Base-by-base conservation (phyloP, 148 eudicot genomes). In the Polygonum aviculare region DNA sequence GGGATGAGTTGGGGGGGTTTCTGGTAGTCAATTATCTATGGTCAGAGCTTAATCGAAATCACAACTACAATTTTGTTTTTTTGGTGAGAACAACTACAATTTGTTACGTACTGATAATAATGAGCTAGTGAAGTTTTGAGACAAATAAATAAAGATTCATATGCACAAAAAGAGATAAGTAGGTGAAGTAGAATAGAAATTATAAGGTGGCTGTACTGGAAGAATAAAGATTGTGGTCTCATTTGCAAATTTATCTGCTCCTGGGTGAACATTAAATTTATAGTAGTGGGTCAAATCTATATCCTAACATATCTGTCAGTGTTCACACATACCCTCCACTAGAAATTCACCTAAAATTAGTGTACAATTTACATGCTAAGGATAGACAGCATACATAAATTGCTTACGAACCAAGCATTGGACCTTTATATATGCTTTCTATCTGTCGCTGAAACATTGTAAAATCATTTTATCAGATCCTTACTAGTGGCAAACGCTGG, bases 401-500 rank as follows among this genome's bases (percentile, higher is more conserved):
- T 22, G 33, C 60, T 54, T 54, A n/a, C 2, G 19, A 18, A 60
- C 67, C 67, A 60, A 60, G 35, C 15, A 60, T 19, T 19, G 11
- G 21, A 57, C 5, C 69, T 33, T 33, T 15, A 33, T 36, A 14
- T 2, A 38, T 36, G 15, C 19, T 67, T 0, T 67, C 72, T 67
- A 10, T 67, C 16, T 26, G 69, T 3, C 36, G 44, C 39, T 62
- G 69, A 62, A 31, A 78, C 76, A 79, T 44, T 63, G 78, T 80
- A 74, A 80, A n/a, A 4, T 76, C 75, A 62, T 75, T 82, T 74
- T 36, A 55, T 51, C 94, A 95, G 97, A 83, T 95, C 99, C 73
- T 81, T 92, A 78, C 99, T 92, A 35, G 99, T 95, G 51, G 99
- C 99, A 21, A 95, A 95, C 80, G 99, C 94, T 39, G 99, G 99